Base-by-base conservation (phyloP, 495 filamentous ascomycete genomes). In the Monascus purpureus region DNA sequence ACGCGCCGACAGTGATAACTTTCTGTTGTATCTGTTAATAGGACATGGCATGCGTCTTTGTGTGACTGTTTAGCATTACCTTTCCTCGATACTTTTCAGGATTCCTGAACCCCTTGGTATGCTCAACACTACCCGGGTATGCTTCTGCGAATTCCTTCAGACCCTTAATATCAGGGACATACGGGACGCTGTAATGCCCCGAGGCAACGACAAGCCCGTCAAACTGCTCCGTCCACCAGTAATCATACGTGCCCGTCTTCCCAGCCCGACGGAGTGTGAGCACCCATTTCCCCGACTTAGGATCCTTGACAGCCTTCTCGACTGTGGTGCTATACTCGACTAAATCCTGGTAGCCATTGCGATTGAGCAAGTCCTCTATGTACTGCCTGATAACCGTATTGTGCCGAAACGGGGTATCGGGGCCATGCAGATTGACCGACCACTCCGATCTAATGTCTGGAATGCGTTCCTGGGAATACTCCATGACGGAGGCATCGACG, bases 131-230 rank as follows among this genome's bases (percentile, higher is more conserved):
- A 0, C 46, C 49, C 1, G 60, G 57, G 32, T 57, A 54, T 14
- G 37, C 36, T 9, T 40, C 33, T 0, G 52, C 38, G 16, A 53
- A 59, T 23, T 62, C 56, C 13, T 53, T 46, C 39, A 64, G 24
- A 0, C 60, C 60, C 0, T 46, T 38, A 22, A 81, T 71, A 0
- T 59, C 48, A 0, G 86, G 86, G 8, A 93, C 65, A 47, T 66
- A 77, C 0, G 79, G 77, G 7, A 80, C 70, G 1, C 67, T 63
- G 48, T 84, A 90, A 46, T 93, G 84, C 0, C 86, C 86, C 20
- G 69, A 80, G 1, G 82, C 83, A 5, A 92, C 72, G 0, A 88
- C 70, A 1, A 93, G 66, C 0, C 80, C 86, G 54, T 93, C 84
- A 47, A 62, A 64, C 3, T 26, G 30, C 30, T 64, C 60, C 9